A percentile compares a stretch with the other conserved stretches of the same genome.
Evolutionary conservation across 2,329 filamentous ascomycete genomes (phyloP).

Genomic region (Venturia asperata): DNA sequence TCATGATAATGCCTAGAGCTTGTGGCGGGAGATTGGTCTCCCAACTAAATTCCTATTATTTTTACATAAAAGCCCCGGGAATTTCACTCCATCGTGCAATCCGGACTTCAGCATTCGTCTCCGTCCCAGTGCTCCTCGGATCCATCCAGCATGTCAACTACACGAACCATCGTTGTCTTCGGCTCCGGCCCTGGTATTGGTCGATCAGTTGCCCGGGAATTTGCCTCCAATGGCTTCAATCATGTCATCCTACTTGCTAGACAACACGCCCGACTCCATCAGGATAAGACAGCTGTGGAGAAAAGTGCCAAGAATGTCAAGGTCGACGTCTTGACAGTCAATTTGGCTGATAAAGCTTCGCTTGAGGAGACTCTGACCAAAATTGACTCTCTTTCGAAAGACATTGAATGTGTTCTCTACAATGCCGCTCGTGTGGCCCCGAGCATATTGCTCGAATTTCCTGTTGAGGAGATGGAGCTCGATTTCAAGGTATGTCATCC

Average conservation of each 20-base stretch:
- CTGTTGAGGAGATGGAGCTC: constrained; percentile 38
- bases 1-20: not conserved
- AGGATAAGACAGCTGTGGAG: constrained; percentile 24
- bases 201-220: constrained; percentile 25
- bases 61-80: not conserved
- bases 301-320: not conserved
- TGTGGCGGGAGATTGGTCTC: too few relatives aligned
- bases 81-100: not conserved
- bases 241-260: constrained; percentile 25
- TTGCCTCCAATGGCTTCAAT: constrained; percentile 26
- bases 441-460: constrained; percentile 11
- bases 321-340: constrained; percentile 13
- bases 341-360: constrained; percentile 12
- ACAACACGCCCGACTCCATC: constrained; percentile 23
- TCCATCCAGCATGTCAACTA: not conserved
- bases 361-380: constrained; percentile 12
- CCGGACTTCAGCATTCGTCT: constrained; percentile 9
- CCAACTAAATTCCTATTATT: not conserved
- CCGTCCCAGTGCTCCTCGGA: not conserved
- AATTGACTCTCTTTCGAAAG: constrained; percentile 19
- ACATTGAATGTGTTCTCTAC: constrained; percentile 20
- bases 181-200: constrained; percentile 28
- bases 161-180: constrained; percentile 24
- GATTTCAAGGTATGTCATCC: constrained; percentile 42
- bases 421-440: constrained; percentile 15